Conservation (phyloP, 805 yeast genomes). For the Nakazawaea sp. region DNA sequence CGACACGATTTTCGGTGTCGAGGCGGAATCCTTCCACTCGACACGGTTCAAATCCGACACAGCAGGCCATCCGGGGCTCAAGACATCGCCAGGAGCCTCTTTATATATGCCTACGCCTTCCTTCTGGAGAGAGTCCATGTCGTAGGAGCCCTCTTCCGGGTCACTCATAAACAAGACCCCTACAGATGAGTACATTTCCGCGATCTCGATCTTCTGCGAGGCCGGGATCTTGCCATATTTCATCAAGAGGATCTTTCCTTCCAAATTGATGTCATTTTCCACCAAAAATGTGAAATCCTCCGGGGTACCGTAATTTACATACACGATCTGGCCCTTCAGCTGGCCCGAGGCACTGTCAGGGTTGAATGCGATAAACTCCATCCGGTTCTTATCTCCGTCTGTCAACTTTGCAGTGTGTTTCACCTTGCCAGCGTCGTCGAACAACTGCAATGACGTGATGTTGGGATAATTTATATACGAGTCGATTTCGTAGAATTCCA, state of each 20-base stretch:
- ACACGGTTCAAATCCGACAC: constrained; percentile 31
- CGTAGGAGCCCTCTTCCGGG: constrained; percentile 24
- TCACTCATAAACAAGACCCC: constrained; percentile 66
- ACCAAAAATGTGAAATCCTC: constrained; percentile 43
- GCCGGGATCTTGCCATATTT: constrained; percentile 49
- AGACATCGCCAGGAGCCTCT: constrained; percentile 71
- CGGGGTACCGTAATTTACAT: constrained; percentile 59
- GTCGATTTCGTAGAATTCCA: constrained; percentile 43
- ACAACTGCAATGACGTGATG: constrained; percentile 20
- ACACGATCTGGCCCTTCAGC: constrained; percentile 46
- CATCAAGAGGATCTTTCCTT: constrained; percentile 51
- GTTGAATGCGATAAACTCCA: constrained; percentile 49
- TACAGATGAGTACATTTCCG: constrained; percentile 47
- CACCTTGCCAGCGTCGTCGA: constrained; percentile 14
- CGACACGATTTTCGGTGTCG: constrained; percentile 67
- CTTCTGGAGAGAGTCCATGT: constrained; percentile 42
- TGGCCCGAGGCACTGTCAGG: constrained; percentile 62
- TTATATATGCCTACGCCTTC: constrained; percentile 49
- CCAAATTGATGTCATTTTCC: constrained; percentile 28
- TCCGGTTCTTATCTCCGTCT: not conserved
- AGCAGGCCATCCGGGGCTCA: constrained; percentile 71
- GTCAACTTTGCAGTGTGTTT: constrained; percentile 10
- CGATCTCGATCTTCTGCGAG: constrained; percentile 45
- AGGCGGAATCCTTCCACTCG: constrained; percentile 37
- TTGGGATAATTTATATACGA: constrained; percentile 66